phyloP scores from a whole-genome alignment of 495 filamentous ascomycete species.

The Coniosporium apollinis region DNA sequence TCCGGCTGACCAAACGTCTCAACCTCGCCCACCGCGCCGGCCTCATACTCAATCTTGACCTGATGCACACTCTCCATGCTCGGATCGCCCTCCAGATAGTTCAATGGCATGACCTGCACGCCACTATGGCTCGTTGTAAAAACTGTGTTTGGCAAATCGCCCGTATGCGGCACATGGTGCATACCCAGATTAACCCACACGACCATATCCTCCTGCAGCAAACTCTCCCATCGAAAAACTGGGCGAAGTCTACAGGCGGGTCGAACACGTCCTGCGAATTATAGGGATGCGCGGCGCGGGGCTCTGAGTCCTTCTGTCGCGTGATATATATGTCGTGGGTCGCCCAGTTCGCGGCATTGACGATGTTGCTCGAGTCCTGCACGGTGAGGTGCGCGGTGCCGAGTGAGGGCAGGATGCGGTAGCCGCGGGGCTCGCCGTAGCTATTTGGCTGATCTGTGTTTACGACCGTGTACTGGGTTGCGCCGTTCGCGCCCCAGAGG shows the following conservation, averaged over 20 bases:
- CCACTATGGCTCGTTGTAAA: slow-evolving; percentile 8
- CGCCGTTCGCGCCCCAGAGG: slow-evolving; percentile 34
- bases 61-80: slow-evolving; percentile 7
- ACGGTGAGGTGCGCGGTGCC: slow-evolving; percentile 32
- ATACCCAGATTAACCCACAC: slow-evolving; percentile 40
- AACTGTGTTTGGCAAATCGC: slow-evolving; percentile 34
- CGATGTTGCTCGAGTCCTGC: slow-evolving; percentile 30
- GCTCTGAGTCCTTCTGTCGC: slow-evolving; percentile 38
- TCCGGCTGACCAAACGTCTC: slow-evolving; percentile 24
- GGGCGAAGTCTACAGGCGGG: slow-evolving; percentile 37
- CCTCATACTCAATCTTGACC: slow-evolving; percentile 27
- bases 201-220: slow-evolving; percentile 38
- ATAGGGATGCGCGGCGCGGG: slow-evolving; percentile 25
- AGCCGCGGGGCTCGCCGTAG: slow-evolving; percentile 39
- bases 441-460: slow-evolving; percentile 35
- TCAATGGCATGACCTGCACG: slow-evolving; percentile 7
- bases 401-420: too few relatives aligned
- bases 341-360: slow-evolving; percentile 31
- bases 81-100: slow-evolving; percentile 7
- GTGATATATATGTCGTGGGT: slow-evolving; percentile 34
- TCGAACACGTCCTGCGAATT: slow-evolving; percentile 31
- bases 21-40: slow-evolving; percentile 21
- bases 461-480: slow-evolving; percentile 32
- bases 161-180: slow-evolving; percentile 40
- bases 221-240: slow-evolving; percentile 37